Base-by-base conservation (phyloP, 805 yeast genomes). In the Saccharomycopsis olivae region DNA sequence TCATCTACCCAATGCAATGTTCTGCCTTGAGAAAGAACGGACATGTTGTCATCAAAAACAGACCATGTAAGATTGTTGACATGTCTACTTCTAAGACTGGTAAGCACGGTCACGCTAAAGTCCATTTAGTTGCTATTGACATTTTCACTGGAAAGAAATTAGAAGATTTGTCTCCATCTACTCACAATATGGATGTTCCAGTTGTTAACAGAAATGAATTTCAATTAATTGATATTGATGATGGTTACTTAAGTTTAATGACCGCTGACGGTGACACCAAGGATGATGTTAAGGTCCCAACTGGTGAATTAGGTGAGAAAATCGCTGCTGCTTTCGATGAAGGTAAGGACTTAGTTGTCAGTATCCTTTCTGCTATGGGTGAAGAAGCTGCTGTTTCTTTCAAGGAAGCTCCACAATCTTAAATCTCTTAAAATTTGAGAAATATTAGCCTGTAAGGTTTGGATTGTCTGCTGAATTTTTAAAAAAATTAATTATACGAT, bases 51-150 rank as follows among this genome's bases (percentile, higher is more conserved):
- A 92, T 89, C 75, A 92, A 92, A 78, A 75, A 85, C 62, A 94
- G 98, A 79, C 98, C 98, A 66, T 92, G 97, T 79, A 92, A 92
- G 81, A 92, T 92, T 69, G 94, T 92, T 60, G 98, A 92, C 69
- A 92, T 92, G 98, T 92, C 98, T 51, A 92, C 98, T 64, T 92
- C 98, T 62, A 92, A 92, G 83, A 92, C 98, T 59, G 98, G 98
- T 74, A 92, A 92, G 96, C 98, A 92, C 83, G 98, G 98, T 75
- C 98, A 92, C 92, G 98, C 98, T 68, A 92, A 92, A 80, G 98
- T 92, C 69, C 97, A 92, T 73, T 78, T 92, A 73, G 97, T 92
- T 55, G 97, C 97, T 65, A 79, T 84, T 59, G 98, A 92, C 69
- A 89, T 92, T 68, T 92, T 92, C 89, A 92, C 98, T 60, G 83